Percentiles rank a stretch among this genome's conserved stretches.
Conservation (phyloP, 2,329 filamentous ascomycete species). For the Clarireedia paspali region DNA sequence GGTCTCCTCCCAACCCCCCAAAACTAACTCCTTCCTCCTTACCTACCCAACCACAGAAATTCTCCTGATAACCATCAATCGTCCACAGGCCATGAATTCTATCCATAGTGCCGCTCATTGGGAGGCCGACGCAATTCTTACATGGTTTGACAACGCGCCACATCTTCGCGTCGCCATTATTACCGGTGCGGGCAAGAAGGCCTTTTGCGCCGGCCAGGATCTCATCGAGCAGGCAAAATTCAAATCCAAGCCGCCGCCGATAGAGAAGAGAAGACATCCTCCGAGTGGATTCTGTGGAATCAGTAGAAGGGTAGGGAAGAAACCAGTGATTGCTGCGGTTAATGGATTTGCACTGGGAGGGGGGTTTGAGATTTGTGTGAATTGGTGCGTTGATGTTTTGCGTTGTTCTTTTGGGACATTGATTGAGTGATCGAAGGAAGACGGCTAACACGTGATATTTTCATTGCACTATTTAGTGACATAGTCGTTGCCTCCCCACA, state of each 20-base stretch:
- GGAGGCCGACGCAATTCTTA: constrained; percentile 39
- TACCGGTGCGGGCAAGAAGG: constrained; percentile 51
- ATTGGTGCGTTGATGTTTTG: constrained; percentile 34
- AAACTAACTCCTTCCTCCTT: constrained; percentile 16
- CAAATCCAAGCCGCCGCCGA: constrained; percentile 28
- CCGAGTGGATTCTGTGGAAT: constrained; percentile 54
- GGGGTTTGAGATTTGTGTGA: constrained; percentile 62
- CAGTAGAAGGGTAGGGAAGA: constrained; percentile 59
- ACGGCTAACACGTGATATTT: not conserved
- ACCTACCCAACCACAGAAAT: constrained; percentile 45
- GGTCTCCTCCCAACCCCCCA: constrained; percentile 28
- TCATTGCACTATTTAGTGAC: constrained; percentile 40
- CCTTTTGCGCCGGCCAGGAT: constrained; percentile 63
- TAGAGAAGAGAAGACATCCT: constrained; percentile 27
- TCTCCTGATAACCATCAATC: constrained; percentile 53
- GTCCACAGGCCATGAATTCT: constrained; percentile 39
- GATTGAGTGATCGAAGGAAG: too few relatives aligned
- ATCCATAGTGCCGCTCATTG: constrained; percentile 33
- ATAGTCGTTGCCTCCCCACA: constrained; percentile 53
- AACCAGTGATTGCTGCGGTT: constrained; percentile 71
- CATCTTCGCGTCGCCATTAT: constrained; percentile 54
- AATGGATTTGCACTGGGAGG: constrained; percentile 70
- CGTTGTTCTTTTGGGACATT: not conserved
- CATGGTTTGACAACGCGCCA: constrained; percentile 56
- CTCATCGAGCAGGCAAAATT: constrained; percentile 50